phyloP scores from a whole-genome alignment of 495 filamentous ascomycete genomes.

The Hypomontagnella submonticulosa region DNA sequence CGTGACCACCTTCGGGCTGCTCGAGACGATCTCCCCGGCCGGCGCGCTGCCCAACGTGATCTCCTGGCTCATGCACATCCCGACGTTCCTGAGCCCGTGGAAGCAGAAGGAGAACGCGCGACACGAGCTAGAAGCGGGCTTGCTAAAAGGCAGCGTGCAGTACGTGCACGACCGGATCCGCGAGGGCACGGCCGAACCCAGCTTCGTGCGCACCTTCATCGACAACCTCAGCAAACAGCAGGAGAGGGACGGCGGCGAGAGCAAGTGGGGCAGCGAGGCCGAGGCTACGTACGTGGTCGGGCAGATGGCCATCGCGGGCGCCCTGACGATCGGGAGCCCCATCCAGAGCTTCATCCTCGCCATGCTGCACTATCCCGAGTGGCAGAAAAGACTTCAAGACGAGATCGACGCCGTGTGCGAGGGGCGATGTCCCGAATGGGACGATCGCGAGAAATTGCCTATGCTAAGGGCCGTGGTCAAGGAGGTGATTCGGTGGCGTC shows the following conservation, averaged over 20 bases:
- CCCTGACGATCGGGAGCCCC: conserved; percentile 60
- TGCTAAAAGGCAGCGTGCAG: conserved; percentile 54
- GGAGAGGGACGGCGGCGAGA: conserved; percentile 17
- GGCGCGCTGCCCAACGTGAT: conserved; percentile 65
- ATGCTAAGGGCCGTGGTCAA: conserved; percentile 67
- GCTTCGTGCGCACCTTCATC: conserved; percentile 59
- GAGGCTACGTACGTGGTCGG: conserved; percentile 60
- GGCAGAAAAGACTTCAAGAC: conserved; percentile 62
- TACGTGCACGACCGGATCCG: conserved; percentile 51
- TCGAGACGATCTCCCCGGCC: conserved; percentile 66
- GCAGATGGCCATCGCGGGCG: conserved; percentile 61
- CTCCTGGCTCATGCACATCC: conserved; percentile 58
- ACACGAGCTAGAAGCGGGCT: conserved; percentile 52
- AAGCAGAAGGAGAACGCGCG: conserved; percentile 59
- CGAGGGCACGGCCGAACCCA: conserved; percentile 46
- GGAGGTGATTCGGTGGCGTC: conserved; percentile 70
- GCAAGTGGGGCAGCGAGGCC: conserved; percentile 38
- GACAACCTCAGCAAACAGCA: conserved; percentile 40
- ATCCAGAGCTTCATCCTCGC: conserved; percentile 69
- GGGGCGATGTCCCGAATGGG: conserved; percentile 60
- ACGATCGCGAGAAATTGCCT: conserved; percentile 58
- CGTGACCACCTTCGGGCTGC: conserved; percentile 65
- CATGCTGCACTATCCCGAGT: conserved; percentile 69
- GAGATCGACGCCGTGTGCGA: conserved; percentile 65
- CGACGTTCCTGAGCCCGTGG: conserved; percentile 60